These are phyloP conservation scores for Termitomyces sp. DNA, from an alignment of 768 basidiomycete species.

Conservation along the genomic window DNA sequence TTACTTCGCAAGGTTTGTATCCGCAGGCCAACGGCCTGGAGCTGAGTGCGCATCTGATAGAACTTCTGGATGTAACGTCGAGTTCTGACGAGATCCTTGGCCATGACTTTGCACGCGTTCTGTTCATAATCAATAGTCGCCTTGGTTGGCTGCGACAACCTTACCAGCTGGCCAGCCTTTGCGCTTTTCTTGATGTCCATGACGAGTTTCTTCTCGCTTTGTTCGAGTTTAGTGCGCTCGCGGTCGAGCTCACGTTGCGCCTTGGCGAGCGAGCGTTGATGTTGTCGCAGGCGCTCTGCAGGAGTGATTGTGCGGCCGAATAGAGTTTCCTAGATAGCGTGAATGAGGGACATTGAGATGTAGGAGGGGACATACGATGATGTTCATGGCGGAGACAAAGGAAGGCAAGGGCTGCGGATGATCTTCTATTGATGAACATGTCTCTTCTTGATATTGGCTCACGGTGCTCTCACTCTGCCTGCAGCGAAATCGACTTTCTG, in stretches of 20 bases:
- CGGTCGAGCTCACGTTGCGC: constrained; percentile 98
- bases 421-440: constrained; percentile 18
- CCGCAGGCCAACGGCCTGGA: constrained; percentile 92
- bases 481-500: constrained; percentile 69
- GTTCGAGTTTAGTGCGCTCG: constrained; percentile 91
- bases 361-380: constrained; percentile 53
- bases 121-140: constrained; percentile 34
- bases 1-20: constrained; percentile 97
- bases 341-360: constrained; percentile 8
- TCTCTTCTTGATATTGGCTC: constrained; percentile 55
- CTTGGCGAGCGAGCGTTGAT: constrained; percentile 93
- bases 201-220: constrained; percentile 95
- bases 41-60: constrained; percentile 97
- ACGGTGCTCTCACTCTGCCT: constrained; percentile 60
- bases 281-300: constrained; percentile 93
- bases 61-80: constrained; percentile 96
- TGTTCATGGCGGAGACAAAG: constrained; percentile 58
- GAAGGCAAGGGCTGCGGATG: constrained; percentile 9
- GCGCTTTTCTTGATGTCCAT: constrained; percentile 96
- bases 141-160: constrained; percentile 20
- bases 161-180: constrained; percentile 90
- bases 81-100: constrained; percentile 96
- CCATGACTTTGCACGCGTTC: constrained; percentile 99
- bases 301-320: constrained; percentile 95
- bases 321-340: constrained; percentile 72